Conservation (phyloP, 768 basidiomycete species). For the Galerina marginata region DNA sequence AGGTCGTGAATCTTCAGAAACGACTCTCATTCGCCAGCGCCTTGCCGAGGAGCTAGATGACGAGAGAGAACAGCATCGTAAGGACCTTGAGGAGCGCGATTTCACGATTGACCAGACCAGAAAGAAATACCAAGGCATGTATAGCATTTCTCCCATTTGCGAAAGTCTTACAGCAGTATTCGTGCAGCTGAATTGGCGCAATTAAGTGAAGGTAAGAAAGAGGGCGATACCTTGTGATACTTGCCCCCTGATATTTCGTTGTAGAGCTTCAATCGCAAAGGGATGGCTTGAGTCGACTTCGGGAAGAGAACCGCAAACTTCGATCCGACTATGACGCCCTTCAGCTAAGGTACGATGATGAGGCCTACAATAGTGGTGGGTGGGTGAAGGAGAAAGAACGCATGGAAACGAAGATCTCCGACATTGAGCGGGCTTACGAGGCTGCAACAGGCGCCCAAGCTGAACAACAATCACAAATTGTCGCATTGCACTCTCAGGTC, state of each 20-base stretch:
- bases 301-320: constrained; percentile 80
- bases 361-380: constrained; percentile 74
- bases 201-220: constrained; percentile 69
- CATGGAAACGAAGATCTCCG: constrained; percentile 80
- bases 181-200: constrained; percentile 73
- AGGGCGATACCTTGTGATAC: not conserved
- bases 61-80: constrained; percentile 77
- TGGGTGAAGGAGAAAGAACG: constrained; percentile 92
- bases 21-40: constrained; percentile 66
- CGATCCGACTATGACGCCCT: constrained; percentile 80
- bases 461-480: constrained; percentile 86
- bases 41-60: constrained; percentile 81
- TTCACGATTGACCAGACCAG: constrained; percentile 80
- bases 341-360: constrained; percentile 76
- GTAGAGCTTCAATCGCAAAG: constrained; percentile 80
- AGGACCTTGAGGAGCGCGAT: constrained; percentile 81
- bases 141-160: not conserved
- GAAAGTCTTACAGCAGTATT: not conserved
- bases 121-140: constrained; percentile 83
- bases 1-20: constrained; percentile 68
- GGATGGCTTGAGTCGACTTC: constrained; percentile 74
- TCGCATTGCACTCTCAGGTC: constrained; percentile 84
- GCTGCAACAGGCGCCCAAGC: constrained; percentile 71
- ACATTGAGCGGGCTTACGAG: constrained; percentile 78
- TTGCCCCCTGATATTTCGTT: not conserved